Evolutionary conservation across 192 early-diverging fungal species (phyloP).

Genomic region (Umbelopsis sp.): DNA sequence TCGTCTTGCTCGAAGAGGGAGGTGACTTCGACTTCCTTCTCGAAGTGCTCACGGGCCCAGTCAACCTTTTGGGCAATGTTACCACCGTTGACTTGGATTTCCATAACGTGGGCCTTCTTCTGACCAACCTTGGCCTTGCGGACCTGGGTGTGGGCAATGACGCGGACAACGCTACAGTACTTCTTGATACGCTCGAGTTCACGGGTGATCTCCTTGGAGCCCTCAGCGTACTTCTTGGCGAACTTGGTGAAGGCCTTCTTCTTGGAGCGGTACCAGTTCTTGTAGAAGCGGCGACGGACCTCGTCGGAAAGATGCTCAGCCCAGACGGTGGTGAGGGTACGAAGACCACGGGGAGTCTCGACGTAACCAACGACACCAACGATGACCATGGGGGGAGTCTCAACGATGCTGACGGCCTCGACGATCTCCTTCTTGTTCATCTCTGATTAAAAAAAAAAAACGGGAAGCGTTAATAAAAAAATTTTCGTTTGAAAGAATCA

Average conservation of each 20-base stretch:
- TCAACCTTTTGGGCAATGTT: constrained; percentile 95
- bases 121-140: constrained; percentile 92
- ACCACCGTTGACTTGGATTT: constrained; percentile 99
- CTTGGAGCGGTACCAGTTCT: constrained; percentile 99
- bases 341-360: constrained; percentile 97
- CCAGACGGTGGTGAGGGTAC: constrained; percentile 99
- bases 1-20: constrained; percentile 98
- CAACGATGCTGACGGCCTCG: constrained; percentile 98
- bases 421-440: constrained; percentile 99
- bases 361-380: constrained; percentile 99
- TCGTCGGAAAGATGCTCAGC: constrained; percentile 98
- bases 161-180: constrained; percentile 98
- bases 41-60: constrained; percentile 96
- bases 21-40: constrained; percentile 88
- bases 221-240: constrained; percentile 93
- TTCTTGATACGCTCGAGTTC: constrained; percentile 99
- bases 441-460: constrained; percentile 51
- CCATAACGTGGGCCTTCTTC: constrained; percentile 99
- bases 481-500: constrained; percentile 5
- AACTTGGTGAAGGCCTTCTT: constrained; percentile 99
- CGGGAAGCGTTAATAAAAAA: constrained; percentile 11
- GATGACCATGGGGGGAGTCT: constrained; percentile 95
- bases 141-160: constrained; percentile 98
- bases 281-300: constrained; percentile 99
- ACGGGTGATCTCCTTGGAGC: constrained; percentile 83